phyloP scores from a whole-genome alignment of 169 alveolate genomes.

The Cryptosporidium felis region DNA sequence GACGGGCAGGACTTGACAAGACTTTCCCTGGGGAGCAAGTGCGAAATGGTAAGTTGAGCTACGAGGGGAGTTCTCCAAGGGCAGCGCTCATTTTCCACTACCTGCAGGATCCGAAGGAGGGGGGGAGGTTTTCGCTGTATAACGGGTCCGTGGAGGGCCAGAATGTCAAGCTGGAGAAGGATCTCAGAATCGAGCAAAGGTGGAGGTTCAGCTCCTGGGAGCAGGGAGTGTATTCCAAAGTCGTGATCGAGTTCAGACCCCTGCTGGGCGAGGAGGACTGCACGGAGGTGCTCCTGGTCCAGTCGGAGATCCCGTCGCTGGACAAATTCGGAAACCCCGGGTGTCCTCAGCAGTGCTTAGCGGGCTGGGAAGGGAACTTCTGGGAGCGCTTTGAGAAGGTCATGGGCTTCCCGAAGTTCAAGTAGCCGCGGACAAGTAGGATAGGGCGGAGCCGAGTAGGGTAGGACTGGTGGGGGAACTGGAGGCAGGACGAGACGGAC shows the following conservation, averaged over 20 bases:
- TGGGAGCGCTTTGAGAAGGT: conserved; percentile 70
- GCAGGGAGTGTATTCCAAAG: conserved; percentile 47
- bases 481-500: too few species aligned
- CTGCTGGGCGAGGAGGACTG: conserved; percentile 54
- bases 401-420: conserved; percentile 57
- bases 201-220: conserved; percentile 70
- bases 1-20: conserved; percentile 49
- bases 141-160: conserved; percentile 52
- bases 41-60: conserved; percentile 41
- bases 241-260: conserved; percentile 36
- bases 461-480: too few species aligned
- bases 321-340: conserved; percentile 69
- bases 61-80: background rate
- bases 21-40: conserved; percentile 57
- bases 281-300: conserved; percentile 24
- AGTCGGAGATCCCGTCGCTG: conserved; percentile 45
- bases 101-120: conserved; percentile 37
- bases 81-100: background rate
- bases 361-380: conserved; percentile 63
- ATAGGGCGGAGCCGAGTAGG: too few species aligned
- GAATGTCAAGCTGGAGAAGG: conserved; percentile 3
- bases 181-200: conserved; percentile 18
- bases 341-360: conserved; percentile 33
- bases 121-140: conserved; percentile 50
- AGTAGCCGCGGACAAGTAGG: too few species aligned